Base-by-base conservation (phyloP, 805 yeast genomes). In the Candida qinlingensis region DNA sequence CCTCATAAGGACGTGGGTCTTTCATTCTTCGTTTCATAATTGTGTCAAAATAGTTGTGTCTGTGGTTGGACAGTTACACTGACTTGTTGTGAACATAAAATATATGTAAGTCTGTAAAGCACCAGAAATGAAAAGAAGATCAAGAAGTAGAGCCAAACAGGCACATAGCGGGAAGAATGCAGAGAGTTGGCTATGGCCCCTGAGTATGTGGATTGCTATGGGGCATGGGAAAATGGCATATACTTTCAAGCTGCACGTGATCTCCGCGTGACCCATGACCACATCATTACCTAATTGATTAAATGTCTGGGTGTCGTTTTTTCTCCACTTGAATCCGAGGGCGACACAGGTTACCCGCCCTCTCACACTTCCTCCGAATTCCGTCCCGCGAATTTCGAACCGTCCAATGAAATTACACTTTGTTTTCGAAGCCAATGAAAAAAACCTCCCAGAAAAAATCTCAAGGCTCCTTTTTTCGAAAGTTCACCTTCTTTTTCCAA, bases 401-500 rank as follows among this genome's bases (percentile, higher is more conserved):
- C 39, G 44, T 28, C 55, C 55, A 52, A 52, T 52, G 40, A 52
- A 49, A 49, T 30, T 30, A 36, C 39, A 13, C 37, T 35, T 43
- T 50, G 44, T 42, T 41, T 39, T 44, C 52, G 43, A 48, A 46
- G 51, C 61, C 58, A 57, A 54, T 55, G 55, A 57, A 55, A 57
- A 54, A 49, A 49, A 42, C 33, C 41, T 39, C 42, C 44, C 39
- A 38, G 46, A 50, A 53, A 50, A 47, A 46, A 41, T 26, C 27
- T 44, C 42, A 26, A 36, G 44, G 53, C 60, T 55, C 56, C 50
- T 54, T 56, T 55, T 47, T 49, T 39, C 42, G 36, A 37, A 53
- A 52, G 42, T 50, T 43, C 54, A 49, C 57, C 52, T 52, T 50
- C 51, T 52, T 52, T 52, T 47, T 34, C 46, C 47, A 42, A 45